phyloP scores from a whole-genome alignment of 208 protist species.

The Phytomonas francai region DNA sequence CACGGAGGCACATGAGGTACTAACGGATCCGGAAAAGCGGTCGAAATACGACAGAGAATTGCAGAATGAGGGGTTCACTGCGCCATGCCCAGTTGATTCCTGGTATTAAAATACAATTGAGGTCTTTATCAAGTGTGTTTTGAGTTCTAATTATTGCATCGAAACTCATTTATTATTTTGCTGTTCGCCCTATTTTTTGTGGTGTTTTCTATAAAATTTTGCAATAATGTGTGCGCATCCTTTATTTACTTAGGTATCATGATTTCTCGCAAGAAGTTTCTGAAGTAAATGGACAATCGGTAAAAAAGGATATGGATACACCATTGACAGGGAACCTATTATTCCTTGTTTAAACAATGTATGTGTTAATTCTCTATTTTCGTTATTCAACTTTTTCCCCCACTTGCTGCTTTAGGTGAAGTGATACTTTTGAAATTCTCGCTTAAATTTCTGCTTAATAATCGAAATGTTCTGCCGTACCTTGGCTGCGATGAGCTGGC shows the following conservation, averaged over 20 bases:
- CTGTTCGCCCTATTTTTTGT: neutral
- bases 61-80: neutral
- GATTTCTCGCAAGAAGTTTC: neutral
- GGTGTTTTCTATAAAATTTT: neutral
- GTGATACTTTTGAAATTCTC: neutral
- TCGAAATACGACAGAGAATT: conserved; percentile 62
- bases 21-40: conserved; percentile 49
- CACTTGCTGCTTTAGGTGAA: neutral
- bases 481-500: conserved; percentile 50
- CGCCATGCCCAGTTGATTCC: neutral
- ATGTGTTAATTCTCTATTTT: neutral
- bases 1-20: conserved; percentile 83
- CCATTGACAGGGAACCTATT: neutral
- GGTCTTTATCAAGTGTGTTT: neutral
- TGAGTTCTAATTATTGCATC: neutral
- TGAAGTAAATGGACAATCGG: neutral
- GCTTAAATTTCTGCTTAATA: neutral
- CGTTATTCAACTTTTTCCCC: neutral
- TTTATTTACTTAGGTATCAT: neutral
- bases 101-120: neutral
- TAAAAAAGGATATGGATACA: neutral
- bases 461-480: conserved; percentile 57
- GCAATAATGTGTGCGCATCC: neutral
- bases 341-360: neutral
- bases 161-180: neutral